Conservation (phyloP, 2,329 filamentous ascomycete genomes). For the Colletotrichum kahawae region DNA sequence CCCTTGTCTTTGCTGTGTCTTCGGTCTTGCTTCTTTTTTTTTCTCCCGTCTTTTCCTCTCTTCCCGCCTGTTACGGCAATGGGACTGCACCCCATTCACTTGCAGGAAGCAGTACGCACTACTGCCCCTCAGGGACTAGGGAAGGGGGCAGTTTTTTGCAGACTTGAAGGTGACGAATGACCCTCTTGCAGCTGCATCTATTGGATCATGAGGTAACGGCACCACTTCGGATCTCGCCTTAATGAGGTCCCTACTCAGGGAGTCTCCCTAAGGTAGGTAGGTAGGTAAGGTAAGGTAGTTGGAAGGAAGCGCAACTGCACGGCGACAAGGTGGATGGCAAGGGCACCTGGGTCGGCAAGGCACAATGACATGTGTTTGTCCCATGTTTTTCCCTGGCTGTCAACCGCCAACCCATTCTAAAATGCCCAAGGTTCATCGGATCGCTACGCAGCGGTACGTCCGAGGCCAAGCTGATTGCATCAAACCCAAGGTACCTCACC, state of each 20-base stretch:
- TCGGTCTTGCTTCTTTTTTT: neutral
- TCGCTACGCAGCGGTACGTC: neutral
- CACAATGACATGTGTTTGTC: conserved; percentile 20
- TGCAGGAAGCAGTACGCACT: neutral
- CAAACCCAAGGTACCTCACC: neutral
- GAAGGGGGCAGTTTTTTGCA: neutral
- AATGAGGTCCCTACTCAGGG: neutral
- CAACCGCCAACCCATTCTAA: neutral
- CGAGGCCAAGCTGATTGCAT: neutral
- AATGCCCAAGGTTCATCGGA: neutral
- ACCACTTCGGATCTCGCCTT: neutral
- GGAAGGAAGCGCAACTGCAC: conserved; percentile 7
- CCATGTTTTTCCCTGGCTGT: neutral
- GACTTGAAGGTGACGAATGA: conserved; percentile 18
- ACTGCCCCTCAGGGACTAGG: neutral
- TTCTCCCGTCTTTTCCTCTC: neutral
- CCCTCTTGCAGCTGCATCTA: conserved; percentile 15
- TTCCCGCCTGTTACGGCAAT: neutral
- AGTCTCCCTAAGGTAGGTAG: no score
- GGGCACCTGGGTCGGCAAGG: conserved; percentile 1
- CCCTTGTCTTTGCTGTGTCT: neutral
- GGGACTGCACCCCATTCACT: neutral
- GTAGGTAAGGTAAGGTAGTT: neutral
- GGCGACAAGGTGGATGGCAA: neutral
- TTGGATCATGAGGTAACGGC: conserved; percentile 9